phyloP scores from a whole-genome alignment of 116 monocot genomes.

The Posidonia oceanica region DNA sequence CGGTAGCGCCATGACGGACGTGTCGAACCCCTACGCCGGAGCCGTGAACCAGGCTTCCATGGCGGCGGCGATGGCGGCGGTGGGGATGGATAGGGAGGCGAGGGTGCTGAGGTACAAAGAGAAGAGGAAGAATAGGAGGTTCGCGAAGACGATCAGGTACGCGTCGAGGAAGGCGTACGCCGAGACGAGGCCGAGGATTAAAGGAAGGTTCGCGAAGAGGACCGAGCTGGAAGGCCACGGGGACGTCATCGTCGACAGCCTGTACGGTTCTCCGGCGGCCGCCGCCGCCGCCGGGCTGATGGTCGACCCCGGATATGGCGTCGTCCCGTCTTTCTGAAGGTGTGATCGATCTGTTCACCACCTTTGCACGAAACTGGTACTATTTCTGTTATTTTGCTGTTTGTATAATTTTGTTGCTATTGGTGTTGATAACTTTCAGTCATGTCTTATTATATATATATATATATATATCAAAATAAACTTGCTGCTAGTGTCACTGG shows the following conservation, averaged over 20 bases:
- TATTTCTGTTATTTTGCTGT: too few relatives aligned
- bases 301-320: slow-evolving; percentile 26
- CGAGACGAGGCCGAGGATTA: slow-evolving; percentile 34
- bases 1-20: slow-evolving; percentile 14
- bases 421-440: too few relatives aligned
- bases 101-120: slow-evolving; percentile 44
- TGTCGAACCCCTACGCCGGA: slow-evolving; percentile 23
- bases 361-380: too few relatives aligned
- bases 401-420: too few relatives aligned
- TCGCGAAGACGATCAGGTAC: slow-evolving; percentile 40
- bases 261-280: not conserved
- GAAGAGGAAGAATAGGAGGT: slow-evolving; percentile 40
- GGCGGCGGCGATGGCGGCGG: not conserved
- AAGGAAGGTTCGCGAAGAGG: slow-evolving; percentile 36
- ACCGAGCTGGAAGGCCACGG: slow-evolving; percentile 23
- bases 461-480: too few relatives aligned
- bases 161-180: slow-evolving; percentile 48
- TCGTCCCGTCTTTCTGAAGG: slow-evolving; percentile 34
- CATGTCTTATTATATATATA: too few relatives aligned
- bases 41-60: not conserved
- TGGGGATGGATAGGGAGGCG: slow-evolving; percentile 27
- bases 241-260: slow-evolving; percentile 10
- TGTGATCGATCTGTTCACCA: too few relatives aligned
- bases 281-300: slow-evolving; percentile 4
- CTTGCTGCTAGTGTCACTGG: too few relatives aligned